Evolutionary conservation across 371 early-diverging fungal genomes (phyloP), one percentile per base, ranked within the genome.

Genomic region (Actinomortierella ambigua): DNA sequence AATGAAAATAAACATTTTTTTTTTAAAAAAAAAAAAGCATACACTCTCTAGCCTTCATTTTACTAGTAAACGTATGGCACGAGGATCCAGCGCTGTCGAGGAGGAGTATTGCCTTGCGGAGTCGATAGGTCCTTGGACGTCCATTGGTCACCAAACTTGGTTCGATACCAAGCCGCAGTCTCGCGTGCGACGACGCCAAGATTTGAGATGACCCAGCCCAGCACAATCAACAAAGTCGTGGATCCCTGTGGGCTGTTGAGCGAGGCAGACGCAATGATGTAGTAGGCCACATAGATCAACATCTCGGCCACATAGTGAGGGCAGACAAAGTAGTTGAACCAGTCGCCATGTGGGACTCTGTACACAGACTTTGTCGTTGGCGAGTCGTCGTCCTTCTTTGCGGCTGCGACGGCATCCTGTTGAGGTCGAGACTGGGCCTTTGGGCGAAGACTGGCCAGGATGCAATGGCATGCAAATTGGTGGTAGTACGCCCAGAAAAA

Each of bases 231-330:
- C 11, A 87, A 23, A 0, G 77, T 76, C 13, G 63, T 49, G 18
- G 75, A 77, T 40, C 58, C 8, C 2, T 18, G 11, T 48, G 24
- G 48, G 24, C 20, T 3, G 15, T 20, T 2, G 22, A 48, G 22
- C 9, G 8, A 2, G 20, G 57, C 73, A 6, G 66, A 48, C n/a
- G 56, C 58, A 52, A 78, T 64, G 55, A 78, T 65, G n/a, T 60
- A 65, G 11, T 84, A 34, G 1, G 76, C 68, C 40, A 83, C n/a
- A 60, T 92, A 92, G 42, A 92, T 71, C n/a, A 92, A 54, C 51
- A 92, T 89, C 59, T 92, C 93, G 44, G 87, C 85, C 24, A 88
- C 77, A 55, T 89, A 92, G 68, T 92, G 93, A 22, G 93, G 91
- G 4, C 82, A 76, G 7, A 87, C 85, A 11, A 90, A 65, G 54